phyloP scores from a whole-genome alignment of 148 eudicot species.

The Chenopodium formosanum region DNA sequence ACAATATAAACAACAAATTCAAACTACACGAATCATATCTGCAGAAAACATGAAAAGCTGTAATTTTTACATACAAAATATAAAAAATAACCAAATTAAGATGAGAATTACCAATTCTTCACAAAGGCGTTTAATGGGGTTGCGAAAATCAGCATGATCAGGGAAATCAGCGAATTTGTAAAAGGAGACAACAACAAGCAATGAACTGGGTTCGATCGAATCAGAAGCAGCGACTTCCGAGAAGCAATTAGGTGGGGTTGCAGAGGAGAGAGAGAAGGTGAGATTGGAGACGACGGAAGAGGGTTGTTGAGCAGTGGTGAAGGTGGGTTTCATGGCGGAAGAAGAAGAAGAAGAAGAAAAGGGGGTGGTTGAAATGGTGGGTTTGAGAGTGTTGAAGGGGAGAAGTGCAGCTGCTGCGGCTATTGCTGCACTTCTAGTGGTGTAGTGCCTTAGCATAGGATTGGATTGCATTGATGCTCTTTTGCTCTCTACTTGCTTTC shows the following conservation, averaged over 20 bases:
- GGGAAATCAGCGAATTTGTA: constrained; percentile 91
- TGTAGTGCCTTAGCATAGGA: constrained; percentile 32
- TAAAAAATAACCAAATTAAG: no score
- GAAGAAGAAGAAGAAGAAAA: background rate
- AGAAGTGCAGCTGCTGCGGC: constrained; percentile 11
- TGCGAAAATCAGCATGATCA: constrained; percentile 64
- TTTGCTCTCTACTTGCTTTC: background rate
- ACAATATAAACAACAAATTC: background rate
- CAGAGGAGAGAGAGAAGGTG: constrained; percentile 25
- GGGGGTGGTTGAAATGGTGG: constrained; percentile 9
- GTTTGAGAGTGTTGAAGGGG: background rate
- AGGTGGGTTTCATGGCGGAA: constrained; percentile 34
- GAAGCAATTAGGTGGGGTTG: constrained; percentile 22
- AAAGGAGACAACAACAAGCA: constrained; percentile 78
- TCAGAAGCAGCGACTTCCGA: constrained; percentile 17
- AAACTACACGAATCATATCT: background rate
- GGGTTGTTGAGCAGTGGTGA: constrained; percentile 3
- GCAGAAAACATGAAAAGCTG: background rate
- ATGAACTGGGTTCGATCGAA: constrained; percentile 6
- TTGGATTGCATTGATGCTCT: constrained; percentile 41
- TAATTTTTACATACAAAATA: background rate
- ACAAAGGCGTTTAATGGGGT: constrained; percentile 76
- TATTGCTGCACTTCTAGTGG: background rate
- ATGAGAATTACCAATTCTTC: constrained; percentile 51
- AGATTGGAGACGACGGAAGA: constrained; percentile 21